These are phyloP conservation scores for Candida endomychidarum DNA, from an alignment of 805 yeast species.

Conservation along the genomic window DNA sequence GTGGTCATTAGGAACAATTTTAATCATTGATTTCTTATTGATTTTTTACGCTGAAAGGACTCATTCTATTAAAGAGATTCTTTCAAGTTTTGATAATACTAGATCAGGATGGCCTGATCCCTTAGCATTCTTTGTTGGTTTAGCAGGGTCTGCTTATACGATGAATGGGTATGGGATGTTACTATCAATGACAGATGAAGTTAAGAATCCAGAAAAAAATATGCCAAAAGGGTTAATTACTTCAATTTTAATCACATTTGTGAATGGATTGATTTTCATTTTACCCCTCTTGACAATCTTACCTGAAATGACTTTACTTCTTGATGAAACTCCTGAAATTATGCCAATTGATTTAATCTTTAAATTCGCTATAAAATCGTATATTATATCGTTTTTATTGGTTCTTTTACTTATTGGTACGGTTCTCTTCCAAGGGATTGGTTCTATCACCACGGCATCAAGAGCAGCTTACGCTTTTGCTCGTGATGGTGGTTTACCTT, in stretches of 20 bases:
- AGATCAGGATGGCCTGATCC: conserved; percentile 75
- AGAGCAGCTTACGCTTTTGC: conserved; percentile 82
- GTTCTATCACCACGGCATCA: conserved; percentile 78
- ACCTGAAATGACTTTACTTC: conserved; percentile 58
- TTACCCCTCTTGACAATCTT: conserved; percentile 69
- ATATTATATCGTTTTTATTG: conserved; percentile 65
- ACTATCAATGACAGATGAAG: conserved; percentile 82
- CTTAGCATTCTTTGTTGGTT: conserved; percentile 72
- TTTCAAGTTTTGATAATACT: conserved; percentile 67
- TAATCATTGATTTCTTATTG: conserved; percentile 63
- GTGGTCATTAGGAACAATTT: conserved; percentile 72
- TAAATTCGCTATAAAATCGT: conserved; percentile 66
- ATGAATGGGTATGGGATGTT: conserved; percentile 82
- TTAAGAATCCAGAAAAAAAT: conserved; percentile 67
- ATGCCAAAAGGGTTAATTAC: conserved; percentile 72
- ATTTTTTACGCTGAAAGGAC: conserved; percentile 58
- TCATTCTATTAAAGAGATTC: conserved; percentile 56
- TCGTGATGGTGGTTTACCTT: conserved; percentile 79
- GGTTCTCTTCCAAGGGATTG: conserved; percentile 72
- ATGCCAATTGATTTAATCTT: conserved; percentile 80
- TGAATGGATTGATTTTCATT: conserved; percentile 71
- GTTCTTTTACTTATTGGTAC: conserved; percentile 68
- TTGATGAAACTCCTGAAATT: conserved; percentile 61
- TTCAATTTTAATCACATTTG: conserved; percentile 61
- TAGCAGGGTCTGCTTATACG: conserved; percentile 77